Percentiles rank a stretch among this genome's conserved stretches.
phyloP scores from a whole-genome alignment of 495 filamentous ascomycete genomes.

The Cudoniella acicularis region DNA sequence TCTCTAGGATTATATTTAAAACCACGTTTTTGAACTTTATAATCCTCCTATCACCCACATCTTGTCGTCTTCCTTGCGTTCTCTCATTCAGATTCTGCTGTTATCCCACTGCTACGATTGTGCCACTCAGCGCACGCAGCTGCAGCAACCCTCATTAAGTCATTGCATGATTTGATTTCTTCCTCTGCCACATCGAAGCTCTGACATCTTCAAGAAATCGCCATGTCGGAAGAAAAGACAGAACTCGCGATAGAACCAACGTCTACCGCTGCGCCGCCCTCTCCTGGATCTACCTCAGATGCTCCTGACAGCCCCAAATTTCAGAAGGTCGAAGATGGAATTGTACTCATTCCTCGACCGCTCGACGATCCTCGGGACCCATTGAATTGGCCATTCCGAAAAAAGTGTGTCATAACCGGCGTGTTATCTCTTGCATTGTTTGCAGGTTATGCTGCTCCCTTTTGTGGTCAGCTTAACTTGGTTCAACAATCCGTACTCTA shows the following conservation, averaged over 20 bases:
- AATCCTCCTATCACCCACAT: not conserved
- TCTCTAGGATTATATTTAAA: not conserved
- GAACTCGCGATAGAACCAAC: not conserved
- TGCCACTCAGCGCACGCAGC: not conserved
- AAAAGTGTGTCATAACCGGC: not conserved
- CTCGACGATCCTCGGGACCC: constrained; percentile 6
- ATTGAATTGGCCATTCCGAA: constrained; percentile 9
- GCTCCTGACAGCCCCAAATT: not conserved
- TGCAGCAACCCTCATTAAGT: not conserved
- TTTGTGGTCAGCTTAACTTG: constrained; percentile 23
- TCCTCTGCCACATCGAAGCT: not conserved
- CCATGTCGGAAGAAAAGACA: not conserved
- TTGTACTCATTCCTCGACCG: constrained; percentile 1
- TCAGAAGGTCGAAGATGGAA: not conserved
- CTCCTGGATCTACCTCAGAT: not conserved
- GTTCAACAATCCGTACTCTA: constrained; percentile 31
- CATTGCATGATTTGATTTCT: not conserved
- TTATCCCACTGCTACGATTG: not conserved
- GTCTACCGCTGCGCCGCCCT: not conserved
- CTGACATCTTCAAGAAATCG: not conserved
- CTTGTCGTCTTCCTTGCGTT: not conserved
- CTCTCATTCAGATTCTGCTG: not conserved
- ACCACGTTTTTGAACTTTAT: not conserved
- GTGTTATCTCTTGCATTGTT: not conserved
- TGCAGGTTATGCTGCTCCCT: constrained; percentile 1